Conservation (phyloP, 208 protist genomes). For the Crithidia bombi region DNA sequence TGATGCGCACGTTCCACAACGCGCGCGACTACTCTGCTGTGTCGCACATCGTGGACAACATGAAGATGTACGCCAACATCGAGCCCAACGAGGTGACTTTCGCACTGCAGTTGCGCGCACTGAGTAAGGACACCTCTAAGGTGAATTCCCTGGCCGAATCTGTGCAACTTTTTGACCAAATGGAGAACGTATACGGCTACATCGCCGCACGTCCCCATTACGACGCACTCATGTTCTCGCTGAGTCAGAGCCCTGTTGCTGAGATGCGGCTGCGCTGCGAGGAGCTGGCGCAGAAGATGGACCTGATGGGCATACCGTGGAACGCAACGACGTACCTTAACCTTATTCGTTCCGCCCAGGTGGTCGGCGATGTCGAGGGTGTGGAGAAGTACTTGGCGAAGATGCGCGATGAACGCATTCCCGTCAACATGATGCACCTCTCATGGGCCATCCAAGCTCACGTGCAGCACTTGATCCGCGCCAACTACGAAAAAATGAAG, state of each 20-base stretch:
- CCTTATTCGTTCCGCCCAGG: conserved; percentile 81
- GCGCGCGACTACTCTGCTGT: conserved; percentile 86
- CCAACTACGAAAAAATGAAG: conserved; percentile 76
- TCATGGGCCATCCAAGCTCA: conserved; percentile 84
- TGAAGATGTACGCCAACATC: conserved; percentile 94
- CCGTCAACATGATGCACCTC: conserved; percentile 68
- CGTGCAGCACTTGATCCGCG: conserved; percentile 70
- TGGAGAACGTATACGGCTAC: conserved; percentile 91
- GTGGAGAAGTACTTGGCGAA: conserved; percentile 78
- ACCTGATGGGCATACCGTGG: conserved; percentile 90
- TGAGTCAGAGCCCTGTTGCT: conserved; percentile 73
- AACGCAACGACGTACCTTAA: conserved; percentile 84
- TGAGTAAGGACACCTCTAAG: conserved; percentile 76
- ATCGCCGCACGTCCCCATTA: conserved; percentile 88
- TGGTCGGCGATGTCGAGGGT: conserved; percentile 78
- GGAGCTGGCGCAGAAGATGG: conserved; percentile 90
- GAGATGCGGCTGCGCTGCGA: conserved; percentile 89
- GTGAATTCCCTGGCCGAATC: conserved; percentile 79
- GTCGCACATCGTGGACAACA: conserved; percentile 85
- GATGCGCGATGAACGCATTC: conserved; percentile 85
- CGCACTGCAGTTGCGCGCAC: conserved; percentile 75
- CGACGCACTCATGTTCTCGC: conserved; percentile 81
- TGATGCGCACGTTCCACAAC: conserved; percentile 85
- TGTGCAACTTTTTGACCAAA: conserved; percentile 92
- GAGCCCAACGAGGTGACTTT: conserved; percentile 92